phyloP scores from a whole-genome alignment of 2,329 filamentous ascomycete genomes.

The Cercospora citrullina region DNA sequence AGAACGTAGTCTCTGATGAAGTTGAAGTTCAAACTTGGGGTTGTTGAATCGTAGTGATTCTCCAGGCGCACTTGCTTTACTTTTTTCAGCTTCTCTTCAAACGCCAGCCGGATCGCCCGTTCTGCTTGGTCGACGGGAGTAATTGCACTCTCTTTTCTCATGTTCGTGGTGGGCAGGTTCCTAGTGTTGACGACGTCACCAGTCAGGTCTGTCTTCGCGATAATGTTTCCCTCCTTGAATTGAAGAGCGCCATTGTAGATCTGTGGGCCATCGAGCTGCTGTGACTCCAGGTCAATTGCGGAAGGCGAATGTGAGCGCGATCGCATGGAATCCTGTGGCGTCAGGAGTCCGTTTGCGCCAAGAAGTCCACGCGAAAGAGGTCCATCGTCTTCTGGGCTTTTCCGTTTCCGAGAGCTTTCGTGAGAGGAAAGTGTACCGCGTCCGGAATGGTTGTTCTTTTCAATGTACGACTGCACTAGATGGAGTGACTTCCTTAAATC shows the following conservation, averaged over 20 bases:
- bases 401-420: constrained; percentile 29
- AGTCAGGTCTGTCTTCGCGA: constrained; percentile 28
- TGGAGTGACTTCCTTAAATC: constrained; percentile 45
- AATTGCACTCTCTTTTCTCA: constrained; percentile 37
- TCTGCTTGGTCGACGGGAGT: constrained; percentile 39
- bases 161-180: constrained; percentile 40
- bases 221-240: constrained; percentile 40
- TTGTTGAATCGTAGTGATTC: constrained; percentile 60
- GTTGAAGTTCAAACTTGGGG: constrained; percentile 62
- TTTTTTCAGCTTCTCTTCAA: constrained; percentile 36
- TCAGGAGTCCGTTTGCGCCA: constrained; percentile 24
- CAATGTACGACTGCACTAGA: constrained; percentile 47
- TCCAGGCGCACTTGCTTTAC: constrained; percentile 37
- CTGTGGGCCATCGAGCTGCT: constrained; percentile 18
- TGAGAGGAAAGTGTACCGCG: constrained; percentile 18
- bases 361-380: constrained; percentile 22
- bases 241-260: constrained; percentile 47
- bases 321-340: constrained; percentile 16
- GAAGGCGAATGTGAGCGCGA: constrained; percentile 18
- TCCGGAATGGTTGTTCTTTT: not conserved
- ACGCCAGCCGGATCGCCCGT: constrained; percentile 42
- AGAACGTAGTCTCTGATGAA: constrained; percentile 68
- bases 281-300: not conserved
- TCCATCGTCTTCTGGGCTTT: constrained; percentile 26
- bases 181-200: constrained; percentile 29